Conservation (phyloP, 1,284 basidiomycete genomes). For the Pseudomicrostroma phylloplanum region DNA sequence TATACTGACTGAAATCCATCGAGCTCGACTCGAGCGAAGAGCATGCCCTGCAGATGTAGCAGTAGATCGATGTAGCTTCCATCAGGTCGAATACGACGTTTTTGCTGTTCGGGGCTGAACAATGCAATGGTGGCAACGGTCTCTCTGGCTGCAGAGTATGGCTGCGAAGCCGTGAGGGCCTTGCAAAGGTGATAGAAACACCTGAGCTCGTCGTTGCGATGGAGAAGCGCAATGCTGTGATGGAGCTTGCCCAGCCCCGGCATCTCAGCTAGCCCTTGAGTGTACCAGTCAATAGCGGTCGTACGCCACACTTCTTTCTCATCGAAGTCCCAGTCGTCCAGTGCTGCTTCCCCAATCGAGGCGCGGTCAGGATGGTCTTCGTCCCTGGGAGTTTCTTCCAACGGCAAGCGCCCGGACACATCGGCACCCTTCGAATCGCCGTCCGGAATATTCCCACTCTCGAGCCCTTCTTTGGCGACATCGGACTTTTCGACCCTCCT, state of each 20-base stretch:
- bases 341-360: slow-evolving; percentile 79
- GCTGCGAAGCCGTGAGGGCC: slow-evolving; percentile 77
- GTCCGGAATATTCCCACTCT: neutral
- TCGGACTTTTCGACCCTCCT: neutral
- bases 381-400: slow-evolving; percentile 9
- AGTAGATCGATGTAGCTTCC: slow-evolving; percentile 75
- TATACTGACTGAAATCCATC: slow-evolving; percentile 79
- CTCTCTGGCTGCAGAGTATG: slow-evolving; percentile 78
- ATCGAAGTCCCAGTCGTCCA: slow-evolving; percentile 65
- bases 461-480: neutral
- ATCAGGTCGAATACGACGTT: slow-evolving; percentile 56
- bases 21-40: slow-evolving; percentile 87
- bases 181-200: slow-evolving; percentile 90
- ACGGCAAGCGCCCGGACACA: neutral
- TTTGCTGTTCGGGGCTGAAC: neutral
- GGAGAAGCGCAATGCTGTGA: slow-evolving; percentile 85
- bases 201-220: slow-evolving; percentile 67
- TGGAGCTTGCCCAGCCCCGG: slow-evolving; percentile 88
- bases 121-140: slow-evolving; percentile 59
- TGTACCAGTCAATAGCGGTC: slow-evolving; percentile 89
- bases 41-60: slow-evolving; percentile 84
- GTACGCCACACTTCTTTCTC: slow-evolving; percentile 84
- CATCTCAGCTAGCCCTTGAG: slow-evolving; percentile 73
- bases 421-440: neutral
- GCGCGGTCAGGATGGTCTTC: slow-evolving; percentile 15